Percentiles rank a stretch among this genome's conserved stretches.
These are phyloP conservation scores for Chalara sp. DNA, from an alignment of 2,329 filamentous ascomycete species.

Conservation along the genomic window DNA sequence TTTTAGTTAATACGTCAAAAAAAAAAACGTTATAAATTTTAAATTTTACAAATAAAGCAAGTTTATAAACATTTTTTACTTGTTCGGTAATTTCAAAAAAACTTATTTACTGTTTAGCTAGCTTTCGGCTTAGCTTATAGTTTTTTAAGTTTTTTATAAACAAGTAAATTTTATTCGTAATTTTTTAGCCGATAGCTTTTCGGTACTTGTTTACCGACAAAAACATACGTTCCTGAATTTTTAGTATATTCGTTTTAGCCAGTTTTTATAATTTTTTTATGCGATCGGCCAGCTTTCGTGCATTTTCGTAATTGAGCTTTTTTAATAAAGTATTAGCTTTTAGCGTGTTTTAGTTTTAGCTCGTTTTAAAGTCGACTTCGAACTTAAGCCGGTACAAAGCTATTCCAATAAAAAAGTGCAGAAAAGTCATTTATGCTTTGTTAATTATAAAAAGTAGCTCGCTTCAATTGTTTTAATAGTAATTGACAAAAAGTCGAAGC, in stretches of 20 bases:
- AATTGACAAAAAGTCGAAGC: constrained; percentile 10
- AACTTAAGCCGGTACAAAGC: not conserved
- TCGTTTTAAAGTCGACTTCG: not conserved
- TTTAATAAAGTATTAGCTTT: not conserved
- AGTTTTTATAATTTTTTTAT: not conserved
- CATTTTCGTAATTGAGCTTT: not conserved
- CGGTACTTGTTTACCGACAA: not conserved
- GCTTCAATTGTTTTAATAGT: constrained; percentile 15
- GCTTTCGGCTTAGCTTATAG: too few species aligned
- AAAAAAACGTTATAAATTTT: too few species aligned
- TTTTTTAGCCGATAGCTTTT: not conserved
- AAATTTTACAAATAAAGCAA: too few species aligned
- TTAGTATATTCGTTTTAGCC: not conserved
- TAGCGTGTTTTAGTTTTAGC: not conserved
- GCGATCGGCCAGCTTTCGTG: not conserved
- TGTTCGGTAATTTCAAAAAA: too few species aligned
- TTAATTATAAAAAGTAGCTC: constrained; percentile 11
- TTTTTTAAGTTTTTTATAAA: too few species aligned
- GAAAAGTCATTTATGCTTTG: not conserved
- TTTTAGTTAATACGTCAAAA: too few species aligned
- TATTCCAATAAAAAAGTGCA: not conserved
- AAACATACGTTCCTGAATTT: not conserved
- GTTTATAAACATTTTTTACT: too few species aligned
- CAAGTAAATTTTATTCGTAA: too few species aligned
- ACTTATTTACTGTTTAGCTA: too few species aligned